phyloP scores from a whole-genome alignment of 2,329 filamentous ascomycete genomes.

The Alternaria arbusti region DNA sequence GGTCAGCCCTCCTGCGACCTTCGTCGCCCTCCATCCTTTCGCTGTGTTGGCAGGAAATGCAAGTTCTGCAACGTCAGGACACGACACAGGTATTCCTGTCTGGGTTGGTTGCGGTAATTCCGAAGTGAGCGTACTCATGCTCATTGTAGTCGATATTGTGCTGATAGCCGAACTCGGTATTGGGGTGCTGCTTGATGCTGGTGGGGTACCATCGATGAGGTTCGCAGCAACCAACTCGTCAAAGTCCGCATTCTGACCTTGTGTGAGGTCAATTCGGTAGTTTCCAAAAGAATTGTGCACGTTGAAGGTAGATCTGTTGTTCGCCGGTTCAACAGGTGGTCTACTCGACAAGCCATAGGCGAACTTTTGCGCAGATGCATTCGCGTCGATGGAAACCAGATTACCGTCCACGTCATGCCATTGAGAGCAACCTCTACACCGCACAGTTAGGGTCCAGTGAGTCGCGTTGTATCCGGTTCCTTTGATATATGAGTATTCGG shows the following conservation, averaged over 20 bases:
- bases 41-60: slow-evolving; percentile 26
- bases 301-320: slow-evolving; percentile 40
- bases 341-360: slow-evolving; percentile 32
- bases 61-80: slow-evolving; percentile 25
- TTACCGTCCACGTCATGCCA: slow-evolving; percentile 38
- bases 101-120: slow-evolving; percentile 19
- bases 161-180: slow-evolving; percentile 15
- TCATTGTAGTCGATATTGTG: slow-evolving; percentile 19
- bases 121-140: slow-evolving; percentile 15
- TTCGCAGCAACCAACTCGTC: slow-evolving; percentile 33
- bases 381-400: slow-evolving; percentile 22
- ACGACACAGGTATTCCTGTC: slow-evolving; percentile 28
- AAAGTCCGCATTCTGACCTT: slow-evolving; percentile 34
- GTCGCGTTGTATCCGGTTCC: slow-evolving; percentile 40
- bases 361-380: slow-evolving; percentile 27
- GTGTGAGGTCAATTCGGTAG: slow-evolving; percentile 33
- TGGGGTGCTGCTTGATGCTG: slow-evolving; percentile 17
- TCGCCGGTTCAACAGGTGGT: slow-evolving; percentile 32
- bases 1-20: slow-evolving; percentile 49
- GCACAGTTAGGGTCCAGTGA: slow-evolving; percentile 42
- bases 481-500: slow-evolving; percentile 40
- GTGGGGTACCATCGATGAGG: slow-evolving; percentile 21
- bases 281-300: slow-evolving; percentile 37
- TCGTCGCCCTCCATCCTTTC: slow-evolving; percentile 39
- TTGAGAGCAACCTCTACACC: slow-evolving; percentile 39